Evolutionary conservation across 2,329 filamentous ascomycete species (phyloP).

Genomic region (Sordariomycetes sp.): DNA sequence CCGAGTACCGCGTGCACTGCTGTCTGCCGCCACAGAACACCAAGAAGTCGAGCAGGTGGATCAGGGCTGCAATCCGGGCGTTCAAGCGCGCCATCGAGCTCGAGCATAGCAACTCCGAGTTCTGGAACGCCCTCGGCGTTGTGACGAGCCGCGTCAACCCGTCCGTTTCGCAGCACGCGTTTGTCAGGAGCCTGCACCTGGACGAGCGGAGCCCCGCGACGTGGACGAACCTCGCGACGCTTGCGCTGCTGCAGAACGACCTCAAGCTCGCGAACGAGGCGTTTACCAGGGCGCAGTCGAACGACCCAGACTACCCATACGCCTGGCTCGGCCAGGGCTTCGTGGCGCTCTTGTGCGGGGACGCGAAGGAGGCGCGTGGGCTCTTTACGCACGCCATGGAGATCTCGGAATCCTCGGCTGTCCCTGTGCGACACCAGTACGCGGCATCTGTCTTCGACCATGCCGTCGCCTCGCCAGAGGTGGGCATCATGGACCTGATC

Average conservation of each 20-base stretch:
- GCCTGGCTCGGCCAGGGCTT: conserved; percentile 92
- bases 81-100: conserved; percentile 96
- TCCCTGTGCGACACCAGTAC: conserved; percentile 67
- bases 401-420: conserved; percentile 66
- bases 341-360: conserved; percentile 64
- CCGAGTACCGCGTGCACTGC: conserved; percentile 69
- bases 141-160: conserved; percentile 79
- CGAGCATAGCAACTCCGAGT: conserved; percentile 86
- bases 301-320: conserved; percentile 84
- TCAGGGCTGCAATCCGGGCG: conserved; percentile 72
- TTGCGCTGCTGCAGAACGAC: conserved; percentile 79
- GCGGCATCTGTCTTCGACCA: conserved; percentile 73
- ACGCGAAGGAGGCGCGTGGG: conserved; percentile 62
- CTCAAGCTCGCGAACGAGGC: conserved; percentile 75
- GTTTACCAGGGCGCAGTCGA: conserved; percentile 83
- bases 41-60: conserved; percentile 51
- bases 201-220: conserved; percentile 75
- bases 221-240: conserved; percentile 83
- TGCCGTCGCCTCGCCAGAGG: conserved; percentile 43
- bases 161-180: conserved; percentile 81
- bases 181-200: conserved; percentile 82
- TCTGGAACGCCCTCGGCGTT: conserved; percentile 93
- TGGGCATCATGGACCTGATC: conserved; percentile 51
- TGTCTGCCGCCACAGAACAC: conserved; percentile 40
- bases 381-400: conserved; percentile 93